phyloP scores from a whole-genome alignment of 139 green algal species.

The Microglena sp. region DNA sequence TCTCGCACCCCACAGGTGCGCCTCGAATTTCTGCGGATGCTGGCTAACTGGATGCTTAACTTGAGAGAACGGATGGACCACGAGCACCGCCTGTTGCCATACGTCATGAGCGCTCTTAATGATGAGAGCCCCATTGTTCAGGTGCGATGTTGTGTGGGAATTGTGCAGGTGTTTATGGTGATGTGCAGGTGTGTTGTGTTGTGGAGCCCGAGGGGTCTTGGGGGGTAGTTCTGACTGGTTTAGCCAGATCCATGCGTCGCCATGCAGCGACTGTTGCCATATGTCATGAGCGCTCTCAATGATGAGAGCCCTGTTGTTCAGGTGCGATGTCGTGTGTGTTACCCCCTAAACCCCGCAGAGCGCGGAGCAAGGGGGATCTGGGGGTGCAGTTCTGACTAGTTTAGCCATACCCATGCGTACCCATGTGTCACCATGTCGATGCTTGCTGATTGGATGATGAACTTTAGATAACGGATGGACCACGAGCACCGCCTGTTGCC shows the following conservation, averaged over 20 bases:
- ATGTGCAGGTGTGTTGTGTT: background rate
- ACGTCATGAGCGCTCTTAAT: constrained; percentile 44
- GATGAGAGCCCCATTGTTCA: constrained; percentile 37
- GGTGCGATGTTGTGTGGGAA: background rate
- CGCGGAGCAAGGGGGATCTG: no score
- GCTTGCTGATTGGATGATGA: constrained; percentile 54
- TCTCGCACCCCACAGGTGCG: constrained; percentile 30
- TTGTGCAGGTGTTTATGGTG: background rate
- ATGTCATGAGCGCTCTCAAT: background rate
- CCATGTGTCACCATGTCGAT: no score
- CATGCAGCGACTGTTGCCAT: background rate
- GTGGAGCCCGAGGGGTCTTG: no score
- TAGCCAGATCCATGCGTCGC: no score
- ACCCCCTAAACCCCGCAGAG: no score
- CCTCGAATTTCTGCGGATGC: constrained; percentile 37
- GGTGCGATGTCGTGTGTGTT: background rate
- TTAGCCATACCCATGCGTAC: no score
- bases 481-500: constrained; percentile 61
- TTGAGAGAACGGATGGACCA: constrained; percentile 56
- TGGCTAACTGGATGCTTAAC: constrained; percentile 53
- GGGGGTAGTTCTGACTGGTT: no score
- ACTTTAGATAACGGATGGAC: constrained; percentile 47
- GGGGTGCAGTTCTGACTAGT: no score
- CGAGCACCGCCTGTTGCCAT: constrained; percentile 57
- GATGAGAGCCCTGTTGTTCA: background rate